Base-by-base conservation (phyloP, 805 yeast genomes). In the Schizosaccharomyces cryophilus region DNA sequence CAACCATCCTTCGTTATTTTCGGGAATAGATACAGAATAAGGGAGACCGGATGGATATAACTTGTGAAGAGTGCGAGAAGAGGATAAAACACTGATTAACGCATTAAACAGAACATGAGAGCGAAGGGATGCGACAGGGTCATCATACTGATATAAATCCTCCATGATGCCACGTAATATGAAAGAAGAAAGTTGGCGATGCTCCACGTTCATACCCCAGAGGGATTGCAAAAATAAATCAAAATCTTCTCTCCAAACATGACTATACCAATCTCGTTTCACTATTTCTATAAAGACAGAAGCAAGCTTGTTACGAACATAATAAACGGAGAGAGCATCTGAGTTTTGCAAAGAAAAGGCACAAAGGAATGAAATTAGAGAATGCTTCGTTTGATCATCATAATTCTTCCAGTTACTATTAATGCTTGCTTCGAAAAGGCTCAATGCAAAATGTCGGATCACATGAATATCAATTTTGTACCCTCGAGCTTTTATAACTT, bases 251-350 rank as follows among this genome's bases (percentile, higher is more conserved):
- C 73, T 75, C 19, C 96, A 96, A 4, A 64, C 11, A 15, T 64
- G 64, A 11, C 40, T 45, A n/a, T 35, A 45, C 98, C 98, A 93
- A 38, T 82, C 77, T 62, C 95, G 77, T 68, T 93, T 93, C 11
- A 95, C 95, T 6, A 93, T 75, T 54, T 85, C 83, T 0, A 86
- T 95, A 96, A 97, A 89, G 30, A 93, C 72, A 64, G 80, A 84
- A 15, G 96, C 95, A 51, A 89, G 68, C 71, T 93, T 93, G 69
- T 89, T 97, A 67, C 83, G 86, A 62, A 93, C 76, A 67, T 83
- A 94, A 70, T 87, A 90, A 5, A 97, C 95, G 13, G 60, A 29
- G 29, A 35, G 26, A 11, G 21, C 21, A 19, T 56, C 29, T n/a
- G 24, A 4, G 17, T 51, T 26, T 35, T 31, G 69, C 90, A 96